A percentile compares a stretch with the other conserved stretches of the same genome.
phyloP scores from a whole-genome alignment of 495 filamentous ascomycete genomes.

The Astrothelium macrocarpum region DNA sequence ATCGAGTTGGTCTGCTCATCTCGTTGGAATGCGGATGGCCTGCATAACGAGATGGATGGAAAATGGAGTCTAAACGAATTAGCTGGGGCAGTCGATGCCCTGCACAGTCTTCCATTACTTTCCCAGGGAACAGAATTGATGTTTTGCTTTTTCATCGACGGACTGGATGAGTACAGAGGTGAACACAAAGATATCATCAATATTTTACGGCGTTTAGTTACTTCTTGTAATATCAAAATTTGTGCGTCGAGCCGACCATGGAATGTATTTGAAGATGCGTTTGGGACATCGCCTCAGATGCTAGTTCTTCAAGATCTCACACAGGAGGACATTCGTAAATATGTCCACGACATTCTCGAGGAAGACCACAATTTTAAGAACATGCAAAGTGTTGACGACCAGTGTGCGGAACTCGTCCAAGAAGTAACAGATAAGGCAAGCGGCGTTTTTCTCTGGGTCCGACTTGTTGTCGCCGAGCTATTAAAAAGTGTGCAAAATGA shows the following conservation, averaged over 20 bases:
- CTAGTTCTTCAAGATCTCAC: slow-evolving; percentile 21
- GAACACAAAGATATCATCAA: slow-evolving; percentile 5
- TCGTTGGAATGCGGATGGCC: slow-evolving; percentile 20
- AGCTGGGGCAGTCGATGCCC: not conserved
- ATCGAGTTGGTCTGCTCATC: not conserved
- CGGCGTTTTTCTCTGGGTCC: slow-evolving; percentile 9
- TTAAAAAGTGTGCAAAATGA: slow-evolving; percentile 9
- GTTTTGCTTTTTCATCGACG: slow-evolving; percentile 45
- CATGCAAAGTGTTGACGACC: not conserved
- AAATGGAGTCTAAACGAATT: not conserved
- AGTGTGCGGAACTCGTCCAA: slow-evolving; percentile 5
- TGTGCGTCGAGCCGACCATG: slow-evolving; percentile 45
- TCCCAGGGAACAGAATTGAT: slow-evolving; percentile 3
- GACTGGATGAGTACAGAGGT: slow-evolving; percentile 10
- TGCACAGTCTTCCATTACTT: not conserved
- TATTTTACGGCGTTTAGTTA: not conserved
- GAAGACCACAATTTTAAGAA: not conserved
- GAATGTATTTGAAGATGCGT: slow-evolving; percentile 36
- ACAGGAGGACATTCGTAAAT: slow-evolving; percentile 25
- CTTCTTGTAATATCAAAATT: slow-evolving; percentile 31
- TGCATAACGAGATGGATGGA: slow-evolving; percentile 4
- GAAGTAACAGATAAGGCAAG: slow-evolving; percentile 6
- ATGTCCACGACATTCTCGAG: slow-evolving; percentile 22
- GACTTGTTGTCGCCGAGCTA: slow-evolving; percentile 4
- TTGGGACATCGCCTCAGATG: slow-evolving; percentile 20